Conservation (phyloP, 1,284 basidiomycete genomes). For the Leccinum laetum region DNA sequence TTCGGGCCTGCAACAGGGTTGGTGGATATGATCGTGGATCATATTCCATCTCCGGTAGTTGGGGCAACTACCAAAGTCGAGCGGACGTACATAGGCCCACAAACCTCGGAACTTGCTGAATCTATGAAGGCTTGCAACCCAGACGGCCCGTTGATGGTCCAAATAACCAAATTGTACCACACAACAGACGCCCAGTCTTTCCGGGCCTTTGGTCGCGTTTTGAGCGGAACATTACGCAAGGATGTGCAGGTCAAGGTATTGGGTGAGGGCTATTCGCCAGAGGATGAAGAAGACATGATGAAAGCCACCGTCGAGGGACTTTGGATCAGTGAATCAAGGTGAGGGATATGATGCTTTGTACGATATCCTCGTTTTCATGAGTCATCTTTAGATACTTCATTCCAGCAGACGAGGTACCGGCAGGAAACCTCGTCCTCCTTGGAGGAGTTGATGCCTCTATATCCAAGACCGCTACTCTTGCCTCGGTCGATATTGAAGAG, state of each 20-base stretch:
- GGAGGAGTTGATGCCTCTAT: constrained; percentile 95
- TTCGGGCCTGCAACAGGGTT: constrained; percentile 90
- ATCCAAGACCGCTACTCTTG: constrained; percentile 92
- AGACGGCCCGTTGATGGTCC: constrained; percentile 89
- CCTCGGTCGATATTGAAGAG: constrained; percentile 70
- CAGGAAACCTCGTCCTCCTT: constrained; percentile 92
- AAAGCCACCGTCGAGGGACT: constrained; percentile 84
- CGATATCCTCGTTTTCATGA: constrained; percentile 13
- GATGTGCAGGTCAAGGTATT: constrained; percentile 93
- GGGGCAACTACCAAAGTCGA: constrained; percentile 78
- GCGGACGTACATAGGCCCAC: constrained; percentile 83
- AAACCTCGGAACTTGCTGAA: constrained; percentile 74
- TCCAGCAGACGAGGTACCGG: constrained; percentile 83
- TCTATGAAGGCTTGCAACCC: constrained; percentile 85
- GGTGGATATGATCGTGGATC: constrained; percentile 89
- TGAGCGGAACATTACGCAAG: constrained; percentile 87
- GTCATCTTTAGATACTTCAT: constrained; percentile 76
- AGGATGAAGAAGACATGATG: constrained; percentile 99
- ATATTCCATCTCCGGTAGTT: constrained; percentile 84
- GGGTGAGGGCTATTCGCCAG: constrained; percentile 95
- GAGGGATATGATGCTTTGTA: constrained; percentile 15
- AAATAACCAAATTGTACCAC: constrained; percentile 93
- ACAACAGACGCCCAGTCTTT: constrained; percentile 96
- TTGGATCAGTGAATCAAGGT: constrained; percentile 91
- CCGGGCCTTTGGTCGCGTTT: constrained; percentile 92